Evolutionary conservation across 2,329 filamentous ascomycete species (phyloP), one percentile per base, ranked within the genome.

Genomic region (Xylaria sp.): DNA sequence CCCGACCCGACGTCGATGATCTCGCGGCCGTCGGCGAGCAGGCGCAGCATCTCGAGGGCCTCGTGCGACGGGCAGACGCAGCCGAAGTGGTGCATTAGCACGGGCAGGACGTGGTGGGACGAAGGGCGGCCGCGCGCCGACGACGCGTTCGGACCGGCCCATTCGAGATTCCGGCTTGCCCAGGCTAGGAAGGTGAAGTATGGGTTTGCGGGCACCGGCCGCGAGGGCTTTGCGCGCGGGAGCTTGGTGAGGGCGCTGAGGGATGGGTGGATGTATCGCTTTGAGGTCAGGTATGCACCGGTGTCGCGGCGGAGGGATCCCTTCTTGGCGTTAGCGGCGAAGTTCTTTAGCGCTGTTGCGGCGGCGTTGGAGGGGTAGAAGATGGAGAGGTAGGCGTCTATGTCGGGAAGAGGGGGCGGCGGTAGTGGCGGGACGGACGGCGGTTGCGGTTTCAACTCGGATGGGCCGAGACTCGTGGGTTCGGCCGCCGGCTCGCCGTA

Each of bases 21-120:
- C 13, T 82, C 77, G 6, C 85, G 81, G 3, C 83, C 83, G 1
- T 83, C 83, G 6, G 86, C 83, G 2, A 92, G 77, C 56, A 85
- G 81, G 41, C 84, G 84, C 36, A 93, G 83, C 25, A 91, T 81
- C 69, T 85, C 81, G 13, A 94, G 80, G 1, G 86, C 83, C 73
- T 93, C 90, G 77, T 91, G 90, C 10, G 86, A 87, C 0, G 91
- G 91, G 23, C 89, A 89, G 1, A 87, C 86, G 79, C 91, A 94
- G 59, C 91, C 91, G 77, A 93, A 93, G 78, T 94, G 91, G 80
- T 93, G 91, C 84, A 93, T 93, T 63, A 93, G 83, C 20, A 93
- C 82, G 2, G 91, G 91, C 9, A 93, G 83, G 7, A 92, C 83
- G 72, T 91, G 90, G 79, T 94, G 91, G 10, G 70, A 65, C 23